Evolutionary conservation across 441 rosid species (phyloP).

Genomic region (California macrophylla): DNA sequence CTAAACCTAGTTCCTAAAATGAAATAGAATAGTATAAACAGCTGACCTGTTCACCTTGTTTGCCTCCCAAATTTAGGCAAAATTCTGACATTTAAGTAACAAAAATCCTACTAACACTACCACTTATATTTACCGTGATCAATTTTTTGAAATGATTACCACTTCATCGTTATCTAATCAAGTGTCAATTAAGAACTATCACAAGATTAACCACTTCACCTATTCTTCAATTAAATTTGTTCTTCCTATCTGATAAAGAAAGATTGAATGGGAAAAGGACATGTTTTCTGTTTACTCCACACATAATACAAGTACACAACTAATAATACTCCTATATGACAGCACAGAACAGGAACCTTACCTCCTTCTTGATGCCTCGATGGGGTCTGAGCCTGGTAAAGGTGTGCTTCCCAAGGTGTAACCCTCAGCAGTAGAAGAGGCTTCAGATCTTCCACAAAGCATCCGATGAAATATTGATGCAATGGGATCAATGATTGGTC

Average conservation of each 20-base stretch:
- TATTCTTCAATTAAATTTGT: not conserved
- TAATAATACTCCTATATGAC: not conserved
- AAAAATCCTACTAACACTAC: not conserved
- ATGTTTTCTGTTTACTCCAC: not conserved
- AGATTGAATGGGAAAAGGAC: not conserved
- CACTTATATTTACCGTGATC: too few species aligned
- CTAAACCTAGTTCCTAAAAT: not conserved
- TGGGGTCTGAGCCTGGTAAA: constrained; percentile 84
- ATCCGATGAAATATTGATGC: constrained; percentile 69
- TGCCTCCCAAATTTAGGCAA: not conserved
- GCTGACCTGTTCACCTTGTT: too few species aligned
- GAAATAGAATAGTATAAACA: too few species aligned
- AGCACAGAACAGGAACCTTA: constrained; percentile 18
- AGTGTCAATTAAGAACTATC: not conserved
- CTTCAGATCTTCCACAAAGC: constrained; percentile 66
- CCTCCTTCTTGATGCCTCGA: constrained; percentile 96
- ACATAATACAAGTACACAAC: not conserved
- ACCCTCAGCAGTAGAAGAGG: constrained; percentile 37
- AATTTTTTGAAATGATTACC: too few species aligned
- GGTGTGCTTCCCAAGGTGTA: constrained; percentile 51
- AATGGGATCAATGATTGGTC: constrained; percentile 69
- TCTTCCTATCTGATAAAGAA: not conserved
- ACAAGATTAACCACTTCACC: not conserved
- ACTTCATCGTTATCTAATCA: not conserved
- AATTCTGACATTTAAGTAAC: not conserved